Evolutionary conservation across 2,329 filamentous ascomycete species (phyloP).

Genomic region (Alternaria postmessia): DNA sequence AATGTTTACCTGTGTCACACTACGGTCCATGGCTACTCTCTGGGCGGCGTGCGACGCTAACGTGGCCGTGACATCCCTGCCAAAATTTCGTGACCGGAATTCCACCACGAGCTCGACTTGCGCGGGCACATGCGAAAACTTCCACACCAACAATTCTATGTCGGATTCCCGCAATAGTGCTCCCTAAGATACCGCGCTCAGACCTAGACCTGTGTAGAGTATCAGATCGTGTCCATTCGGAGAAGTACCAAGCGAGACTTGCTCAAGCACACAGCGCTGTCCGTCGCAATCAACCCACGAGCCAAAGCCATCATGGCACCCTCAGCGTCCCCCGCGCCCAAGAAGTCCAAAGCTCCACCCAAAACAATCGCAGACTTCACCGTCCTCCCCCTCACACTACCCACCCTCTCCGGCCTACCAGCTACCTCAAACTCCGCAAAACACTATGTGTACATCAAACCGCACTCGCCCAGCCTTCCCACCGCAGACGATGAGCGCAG

Average conservation of each 20-base stretch:
- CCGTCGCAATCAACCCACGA: slow-evolving; percentile 10
- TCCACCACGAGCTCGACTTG: slow-evolving; percentile 12
- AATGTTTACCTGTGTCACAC: background rate
- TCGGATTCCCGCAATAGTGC: background rate
- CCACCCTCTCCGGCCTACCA: slow-evolving; percentile 54
- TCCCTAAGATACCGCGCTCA: background rate
- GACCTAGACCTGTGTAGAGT: background rate
- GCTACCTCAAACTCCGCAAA: slow-evolving; percentile 59
- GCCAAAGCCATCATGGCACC: slow-evolving; percentile 27
- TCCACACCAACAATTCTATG: background rate
- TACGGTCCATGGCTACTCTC: background rate
- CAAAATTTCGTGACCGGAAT: slow-evolving; percentile 42
- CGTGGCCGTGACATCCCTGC: slow-evolving; percentile 41
- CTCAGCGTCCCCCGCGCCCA: slow-evolving; percentile 22
- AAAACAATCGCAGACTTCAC: slow-evolving; percentile 67
- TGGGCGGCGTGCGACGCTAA: background rate
- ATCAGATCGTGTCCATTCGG: background rate
- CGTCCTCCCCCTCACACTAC: slow-evolving; percentile 72
- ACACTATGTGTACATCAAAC: slow-evolving; percentile 88
- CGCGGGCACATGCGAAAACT: slow-evolving; percentile 1
- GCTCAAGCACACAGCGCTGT: background rate
- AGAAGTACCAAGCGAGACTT: background rate
- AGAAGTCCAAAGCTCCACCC: slow-evolving; percentile 28
- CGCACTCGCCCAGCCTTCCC: slow-evolving; percentile 75
- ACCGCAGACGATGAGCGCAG: slow-evolving; percentile 75